These are phyloP conservation scores for Limtongia smithiae DNA, from an alignment of 805 yeast genomes.

Conservation along the genomic window DNA sequence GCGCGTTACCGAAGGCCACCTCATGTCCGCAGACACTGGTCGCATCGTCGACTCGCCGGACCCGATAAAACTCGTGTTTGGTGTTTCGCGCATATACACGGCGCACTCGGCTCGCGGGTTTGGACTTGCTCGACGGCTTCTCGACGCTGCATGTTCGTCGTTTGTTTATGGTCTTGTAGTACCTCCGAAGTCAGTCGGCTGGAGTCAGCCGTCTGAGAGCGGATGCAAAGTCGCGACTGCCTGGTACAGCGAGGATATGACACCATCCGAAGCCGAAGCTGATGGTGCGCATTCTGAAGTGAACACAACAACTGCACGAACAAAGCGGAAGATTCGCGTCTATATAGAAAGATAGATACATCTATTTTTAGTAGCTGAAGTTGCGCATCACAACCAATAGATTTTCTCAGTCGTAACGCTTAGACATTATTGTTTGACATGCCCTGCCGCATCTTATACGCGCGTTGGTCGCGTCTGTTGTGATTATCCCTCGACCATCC, in stretches of 20 bases:
- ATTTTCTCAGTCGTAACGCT: too few species aligned
- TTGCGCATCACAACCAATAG: too few species aligned
- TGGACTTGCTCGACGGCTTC: slow-evolving; percentile 45
- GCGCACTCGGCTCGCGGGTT: slow-evolving; percentile 41
- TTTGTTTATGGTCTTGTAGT: slow-evolving; percentile 48
- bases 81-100: slow-evolving; percentile 44
- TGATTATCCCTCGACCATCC: slow-evolving; percentile 21
- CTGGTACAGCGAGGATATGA: slow-evolving; percentile 28
- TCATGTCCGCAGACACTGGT: slow-evolving; percentile 42
- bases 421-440: not conserved
- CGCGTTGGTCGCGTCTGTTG: slow-evolving; percentile 14
- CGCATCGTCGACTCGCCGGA: slow-evolving; percentile 42
- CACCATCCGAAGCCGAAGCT: too few species aligned
- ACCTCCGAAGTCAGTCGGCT: slow-evolving; percentile 43
- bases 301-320: not conserved
- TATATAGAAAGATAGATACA: slow-evolving; percentile 9
- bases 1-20: slow-evolving; percentile 23
- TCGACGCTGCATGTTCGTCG: slow-evolving; percentile 40
- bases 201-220: slow-evolving; percentile 58
- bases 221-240: slow-evolving; percentile 48
- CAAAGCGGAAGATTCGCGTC: slow-evolving; percentile 14
- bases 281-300: too few species aligned
- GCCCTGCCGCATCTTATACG: slow-evolving; percentile 10
- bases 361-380: too few species aligned
- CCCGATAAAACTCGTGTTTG: slow-evolving; percentile 38